Percentiles rank a stretch among this genome's conserved stretches.
phyloP scores from a whole-genome alignment of 2,329 filamentous ascomycete genomes.

The Pleurostoma richardsiae region DNA sequence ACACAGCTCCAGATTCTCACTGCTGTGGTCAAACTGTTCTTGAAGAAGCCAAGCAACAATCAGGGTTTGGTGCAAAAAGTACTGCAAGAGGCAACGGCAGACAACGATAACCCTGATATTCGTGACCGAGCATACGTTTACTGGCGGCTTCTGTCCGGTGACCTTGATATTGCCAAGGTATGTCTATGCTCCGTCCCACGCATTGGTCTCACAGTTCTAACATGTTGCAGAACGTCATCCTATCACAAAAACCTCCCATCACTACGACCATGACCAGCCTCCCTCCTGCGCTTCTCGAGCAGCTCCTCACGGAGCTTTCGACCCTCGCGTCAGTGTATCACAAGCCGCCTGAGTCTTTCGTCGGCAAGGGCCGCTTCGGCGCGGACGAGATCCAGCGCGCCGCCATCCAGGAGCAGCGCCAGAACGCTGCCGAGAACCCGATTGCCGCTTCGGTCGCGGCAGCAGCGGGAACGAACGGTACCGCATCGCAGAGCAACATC shows the following conservation, averaged over 20 bases:
- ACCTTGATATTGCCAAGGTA: constrained; percentile 84
- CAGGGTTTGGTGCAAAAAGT: constrained; percentile 93
- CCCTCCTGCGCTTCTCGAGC: constrained; percentile 76
- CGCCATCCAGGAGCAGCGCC: constrained; percentile 91
- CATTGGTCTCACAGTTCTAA: fast-evolving
- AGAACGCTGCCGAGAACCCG: constrained; percentile 90
- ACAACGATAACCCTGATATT: constrained; percentile 97
- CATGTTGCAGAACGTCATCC: constrained; percentile 65
- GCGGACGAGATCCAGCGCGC: constrained; percentile 92
- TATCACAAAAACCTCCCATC: constrained; percentile 92
- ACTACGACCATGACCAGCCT: constrained; percentile 89
- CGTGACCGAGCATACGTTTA: constrained; percentile 96
- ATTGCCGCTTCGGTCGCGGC: constrained; percentile 80
- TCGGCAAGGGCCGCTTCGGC: constrained; percentile 89
- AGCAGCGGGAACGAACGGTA: constrained; percentile 59
- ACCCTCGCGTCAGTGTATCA: constrained; percentile 97
- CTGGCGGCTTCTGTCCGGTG: constrained; percentile 92
- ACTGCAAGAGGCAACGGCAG: constrained; percentile 83
- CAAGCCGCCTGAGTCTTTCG: constrained; percentile 96
- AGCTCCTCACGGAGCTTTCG: constrained; percentile 86
- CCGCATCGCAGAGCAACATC: constrained; percentile 65
- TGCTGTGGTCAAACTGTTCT: constrained; percentile 92
- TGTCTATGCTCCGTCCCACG: constrained; percentile 10
- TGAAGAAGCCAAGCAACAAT: constrained; percentile 91
- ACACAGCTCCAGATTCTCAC: constrained; percentile 98